These are phyloP conservation scores for Mortierella hygrophila DNA, from an alignment of 192 early-diverging fungal genomes.

Conservation along the genomic window DNA sequence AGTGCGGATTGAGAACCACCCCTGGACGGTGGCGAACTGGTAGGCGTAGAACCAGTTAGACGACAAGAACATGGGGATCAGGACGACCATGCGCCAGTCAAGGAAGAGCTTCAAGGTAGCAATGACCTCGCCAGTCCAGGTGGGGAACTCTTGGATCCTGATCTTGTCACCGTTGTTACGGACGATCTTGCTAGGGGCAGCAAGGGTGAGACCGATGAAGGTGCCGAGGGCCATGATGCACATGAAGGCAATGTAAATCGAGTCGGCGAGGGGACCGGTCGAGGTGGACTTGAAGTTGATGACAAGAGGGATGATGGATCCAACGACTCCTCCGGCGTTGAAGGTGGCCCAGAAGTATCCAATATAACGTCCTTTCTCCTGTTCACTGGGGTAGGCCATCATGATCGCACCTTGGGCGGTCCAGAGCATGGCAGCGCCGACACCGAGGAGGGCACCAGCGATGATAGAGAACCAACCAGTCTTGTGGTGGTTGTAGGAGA, in stretches of 20 bases:
- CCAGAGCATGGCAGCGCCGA: conserved; percentile 77
- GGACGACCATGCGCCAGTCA: conserved; percentile 69
- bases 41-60: conserved; percentile 84
- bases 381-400: conserved; percentile 83
- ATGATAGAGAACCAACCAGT: conserved; percentile 69
- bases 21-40: conserved; percentile 64
- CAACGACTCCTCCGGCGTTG: conserved; percentile 79
- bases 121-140: conserved; percentile 61
- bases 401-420: conserved; percentile 84
- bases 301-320: conserved; percentile 76
- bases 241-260: conserved; percentile 80
- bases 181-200: conserved; percentile 64
- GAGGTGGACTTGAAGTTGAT: conserved; percentile 68
- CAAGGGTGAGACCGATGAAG: conserved; percentile 62
- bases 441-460: conserved; percentile 80
- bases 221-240: conserved; percentile 71
- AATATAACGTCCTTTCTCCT: conserved; percentile 82
- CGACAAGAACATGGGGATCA: conserved; percentile 34
- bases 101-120: conserved; percentile 66
- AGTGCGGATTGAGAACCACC: conserved; percentile 73
- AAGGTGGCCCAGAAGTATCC: conserved; percentile 88
- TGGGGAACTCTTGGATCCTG: conserved; percentile 72
- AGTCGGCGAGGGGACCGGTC: conserved; percentile 63
- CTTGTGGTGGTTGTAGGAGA: conserved; percentile 68
- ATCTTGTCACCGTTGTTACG: conserved; percentile 75